Evolutionary conservation across 1,284 basidiomycete species (phyloP), one percentile per base, ranked within the genome.

Genomic region (Trichosporon faecale): DNA sequence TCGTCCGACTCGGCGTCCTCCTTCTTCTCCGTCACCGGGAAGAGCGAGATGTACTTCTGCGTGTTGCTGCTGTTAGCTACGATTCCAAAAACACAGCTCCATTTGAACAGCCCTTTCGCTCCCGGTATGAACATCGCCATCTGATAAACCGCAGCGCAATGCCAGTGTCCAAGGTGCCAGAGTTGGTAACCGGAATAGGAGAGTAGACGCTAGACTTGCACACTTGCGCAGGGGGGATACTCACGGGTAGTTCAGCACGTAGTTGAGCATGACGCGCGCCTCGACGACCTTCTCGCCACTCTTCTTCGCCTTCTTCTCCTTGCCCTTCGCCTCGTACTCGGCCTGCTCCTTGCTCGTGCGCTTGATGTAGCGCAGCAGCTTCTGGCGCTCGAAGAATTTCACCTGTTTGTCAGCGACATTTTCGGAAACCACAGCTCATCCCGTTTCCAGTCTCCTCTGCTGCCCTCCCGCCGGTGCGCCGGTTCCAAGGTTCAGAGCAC

Each of bases 351-450:
- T 80, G 88, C 90, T 55, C 80, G 84, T 78, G 89, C 81, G 90
- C 64, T 86, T 88, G 68, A 95, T 87, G 78, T 90, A 90, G 27
- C 93, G 88, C 6, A 86, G 76, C 11, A 94, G 87, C 78, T 95
- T 95, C 83, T 92, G 89, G 61, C 91, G 88, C 82, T 95, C 93
- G 74, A 95, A 95, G 84, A 95, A 95, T 82, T 93, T 95, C 77
- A 93, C 80, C 83, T 85, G 12, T 37, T 35, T 31, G 55, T 60
- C 23, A 60, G 55, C 55, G n/a, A n/a, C n/a, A n/a, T n/a, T n/a
- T n/a, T n/a, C n/a, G n/a, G n/a, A n/a, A 8, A 8, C 37, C 7
- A 7, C 37, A 40, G 37, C 37, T 40, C 12, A 7, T 40, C 9
- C 37, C 14, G 37, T 7, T 2, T 40, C 12, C 37, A 40, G 3